Evolutionary conservation across 208 protist species (phyloP), one percentile per base, ranked within the genome.

Genomic region (Histomonas meleagridis): DNA sequence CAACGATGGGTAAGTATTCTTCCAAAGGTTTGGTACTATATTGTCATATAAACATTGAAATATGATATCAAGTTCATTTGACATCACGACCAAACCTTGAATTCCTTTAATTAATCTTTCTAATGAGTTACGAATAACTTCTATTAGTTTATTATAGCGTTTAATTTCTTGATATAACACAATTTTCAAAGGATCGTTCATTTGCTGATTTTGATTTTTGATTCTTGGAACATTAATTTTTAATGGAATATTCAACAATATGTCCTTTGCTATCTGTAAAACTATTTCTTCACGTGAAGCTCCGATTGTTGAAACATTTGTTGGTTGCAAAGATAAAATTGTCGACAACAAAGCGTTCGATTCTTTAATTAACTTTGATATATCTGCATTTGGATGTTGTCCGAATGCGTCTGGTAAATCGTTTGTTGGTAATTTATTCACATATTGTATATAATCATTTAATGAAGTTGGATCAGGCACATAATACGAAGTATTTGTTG

Each of bases 331-430:
- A 72, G 94, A 94, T 49, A 99, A 95, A n/a, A 99, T 92, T 86
- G 96, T 97, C 21, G 97, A 96, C 4, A 99, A 94, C 78, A 99
- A 92, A 62, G 93, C 91, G 7, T 94, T 96, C 5, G 97, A 96
- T 86, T 98, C 96, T 51, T 96, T 92, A 79, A 98, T 98, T 62
- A 97, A 96, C 86, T 96, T 98, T 26, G 97, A 94, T 86, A 99
- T 98, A 93, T 99, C 97, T 0, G 98, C 97, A 94, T 99, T 99
- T 35, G 95, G 93, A 94, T 99, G 97, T 94, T 99, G 97, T 23
- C 98, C 98, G 94, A 99, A 99, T 23, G 97, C 97, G 93, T 98
- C 97, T 26, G 98, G 97, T 4, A 95, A 95, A 95, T 99, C 98
- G 28, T 95, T 96, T 32, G 96, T 94, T 57, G 97, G 97, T 26